Base-by-base conservation (phyloP, 2,329 filamentous ascomycete genomes). In the Conoideocrella luteorostrata region DNA sequence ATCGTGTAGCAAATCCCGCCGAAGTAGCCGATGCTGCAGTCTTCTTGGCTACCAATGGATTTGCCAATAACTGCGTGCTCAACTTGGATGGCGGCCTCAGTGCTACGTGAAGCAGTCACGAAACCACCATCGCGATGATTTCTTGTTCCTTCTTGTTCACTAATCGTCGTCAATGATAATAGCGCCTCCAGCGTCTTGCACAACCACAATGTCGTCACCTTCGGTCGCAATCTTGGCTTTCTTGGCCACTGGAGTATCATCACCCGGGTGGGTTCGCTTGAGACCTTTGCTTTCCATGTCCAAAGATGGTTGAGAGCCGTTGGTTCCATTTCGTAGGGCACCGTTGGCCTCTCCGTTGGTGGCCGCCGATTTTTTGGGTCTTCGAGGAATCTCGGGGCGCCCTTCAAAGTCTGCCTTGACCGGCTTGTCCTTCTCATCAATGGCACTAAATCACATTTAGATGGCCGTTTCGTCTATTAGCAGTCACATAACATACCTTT, bases 11-110 rank as follows among this genome's bases (percentile, higher is more conserved):
- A 13, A 66, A 68, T 26, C 69, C 76, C 7, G 71, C 77, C 21
- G 88, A 95, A 61, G 78, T 94, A 24, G 88, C 88, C n/a, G 81
- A 90, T 56, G 88, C 88, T 43, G 86, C 84, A 37, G 58, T 84
- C 22, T 95, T 94, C 61, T 72, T 95, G 13, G 84, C 79, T 23
- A 74, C 74, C 37, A 95, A 93, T 62, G 69, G 77, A 49, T 95
- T 91, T 64, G 86, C 88, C 44, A 91, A 91, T 61, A 94, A 94
- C 52, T 93, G 87, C 61, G 74, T 90, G 40, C 71, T 95, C 41
- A 93, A 90, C 61, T 71, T 95, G 22, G 89, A 95, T 63, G 89
- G 89, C 13, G 89, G 89, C 2, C 62, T 94, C 52, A 89, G 85
- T 61, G 86, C 85, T 40, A 64, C 64, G 54, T 86, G 60, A 72